Conservation (phyloP, 2,329 filamentous ascomycete species). For the Exophiala aquamarina region DNA sequence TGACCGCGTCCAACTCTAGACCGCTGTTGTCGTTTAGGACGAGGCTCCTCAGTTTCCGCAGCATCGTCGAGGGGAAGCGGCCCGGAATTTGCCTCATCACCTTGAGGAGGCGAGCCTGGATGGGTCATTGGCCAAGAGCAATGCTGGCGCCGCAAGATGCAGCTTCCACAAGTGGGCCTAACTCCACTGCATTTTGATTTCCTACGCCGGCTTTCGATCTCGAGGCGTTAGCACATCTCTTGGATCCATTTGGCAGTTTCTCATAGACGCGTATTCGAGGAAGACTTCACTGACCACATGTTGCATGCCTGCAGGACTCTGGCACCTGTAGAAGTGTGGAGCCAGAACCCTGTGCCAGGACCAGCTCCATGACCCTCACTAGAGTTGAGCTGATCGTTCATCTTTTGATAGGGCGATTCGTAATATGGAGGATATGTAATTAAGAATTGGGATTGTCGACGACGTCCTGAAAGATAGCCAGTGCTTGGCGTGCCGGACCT, state of each 20-base stretch:
- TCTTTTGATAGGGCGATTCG: too few relatives aligned
- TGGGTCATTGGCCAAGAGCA: not conserved
- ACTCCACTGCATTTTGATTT: conserved; percentile 1
- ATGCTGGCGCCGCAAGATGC: not conserved
- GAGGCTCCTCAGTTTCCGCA: not conserved
- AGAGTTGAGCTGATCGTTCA: too few relatives aligned
- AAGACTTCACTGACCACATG: not conserved
- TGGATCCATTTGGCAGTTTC: not conserved
- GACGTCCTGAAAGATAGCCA: too few relatives aligned
- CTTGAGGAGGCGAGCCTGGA: not conserved
- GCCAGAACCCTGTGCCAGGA: too few relatives aligned
- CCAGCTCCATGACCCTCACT: too few relatives aligned
- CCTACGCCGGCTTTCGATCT: not conserved
- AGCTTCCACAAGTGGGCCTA: not conserved
- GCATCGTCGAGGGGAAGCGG: not conserved
- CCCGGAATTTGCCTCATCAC: not conserved
- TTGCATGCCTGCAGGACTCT: not conserved
- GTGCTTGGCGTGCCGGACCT: too few relatives aligned
- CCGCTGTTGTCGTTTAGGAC: not conserved
- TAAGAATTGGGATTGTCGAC: too few relatives aligned
- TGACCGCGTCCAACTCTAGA: not conserved
- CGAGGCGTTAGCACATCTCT: not conserved
- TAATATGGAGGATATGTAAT: too few relatives aligned
- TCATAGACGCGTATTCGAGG: not conserved
- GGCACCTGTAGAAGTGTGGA: not conserved